Base-by-base conservation (phyloP, 2,329 filamentous ascomycete genomes). In the Paracamarosporium sp. region DNA sequence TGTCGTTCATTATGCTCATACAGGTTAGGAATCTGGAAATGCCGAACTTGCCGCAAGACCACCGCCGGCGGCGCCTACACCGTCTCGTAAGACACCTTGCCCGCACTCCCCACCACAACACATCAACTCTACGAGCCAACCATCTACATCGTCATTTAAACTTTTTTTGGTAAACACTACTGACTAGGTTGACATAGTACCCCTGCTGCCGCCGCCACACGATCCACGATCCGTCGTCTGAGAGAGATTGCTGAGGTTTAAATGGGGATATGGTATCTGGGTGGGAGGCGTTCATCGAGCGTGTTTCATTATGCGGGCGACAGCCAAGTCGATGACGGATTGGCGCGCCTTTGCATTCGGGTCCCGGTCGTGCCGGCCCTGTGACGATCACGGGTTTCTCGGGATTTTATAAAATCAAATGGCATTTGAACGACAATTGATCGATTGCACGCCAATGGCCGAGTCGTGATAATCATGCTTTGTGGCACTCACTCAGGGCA, bases 191-290 rank as follows among this genome's bases (percentile, higher is more conserved):
- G n/a, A 44, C 52, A 72, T 73, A 96, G 92, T 70, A 97, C 93
- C 75, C 91, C 93, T 69, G 93, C 93, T 76, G 93, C 93, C 69
- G 93, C 92, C 76, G 92, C 93, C 76, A 96, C 93, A 83, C 89
- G 93, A 83, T 97, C 93, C 74, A 97, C 93, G 76, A 93, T 97
- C 83, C 91, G 93, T 85, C 90, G 93, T 88, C 87, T 97, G 85
- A 90, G 93, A 81, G 93, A 97, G 85, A 96, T 97, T 85, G 91
- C 91, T 79, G 93, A 97, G 88, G 92, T 96, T 83, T 94, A 91
- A 85, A 64, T 36, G 68, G 59, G 67, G 57, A 56, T 63, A 50
- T 15, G 63, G 64, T 60, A 66, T 22, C 55, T 65, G 67, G 72
- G 65, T 62, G 62, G 69, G 66, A 62, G 71, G 72, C 69, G 72